Conservation (phyloP, 257 asterid species). For the Dorcoceras hygrometricum region DNA sequence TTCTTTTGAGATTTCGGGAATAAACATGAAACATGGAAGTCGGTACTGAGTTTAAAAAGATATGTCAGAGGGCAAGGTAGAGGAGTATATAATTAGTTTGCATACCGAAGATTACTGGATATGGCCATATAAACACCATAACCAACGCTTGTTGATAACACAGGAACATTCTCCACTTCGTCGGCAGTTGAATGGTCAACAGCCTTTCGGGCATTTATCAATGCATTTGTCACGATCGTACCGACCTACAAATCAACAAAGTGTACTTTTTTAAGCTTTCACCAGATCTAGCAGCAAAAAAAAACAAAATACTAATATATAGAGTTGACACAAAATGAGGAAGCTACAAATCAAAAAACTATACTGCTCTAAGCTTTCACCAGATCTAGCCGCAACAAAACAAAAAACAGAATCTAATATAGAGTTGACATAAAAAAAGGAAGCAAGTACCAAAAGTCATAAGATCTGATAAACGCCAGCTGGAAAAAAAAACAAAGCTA, state of each 20-base stretch:
- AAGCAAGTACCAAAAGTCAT: neutral
- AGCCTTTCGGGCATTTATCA: constrained; percentile 75
- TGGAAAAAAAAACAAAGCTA: too few relatives aligned
- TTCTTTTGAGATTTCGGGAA: too few relatives aligned
- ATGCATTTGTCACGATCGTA: constrained; percentile 65
- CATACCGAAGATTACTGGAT: constrained; percentile 93
- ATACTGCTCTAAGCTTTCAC: constrained; percentile 1
- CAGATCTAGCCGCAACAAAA: neutral
- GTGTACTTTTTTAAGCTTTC: neutral
- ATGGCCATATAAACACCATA: constrained; percentile 91
- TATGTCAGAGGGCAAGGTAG: constrained; percentile 1
- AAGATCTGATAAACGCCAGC: neutral
- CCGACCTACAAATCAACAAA: constrained; percentile 57
- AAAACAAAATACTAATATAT: neutral
- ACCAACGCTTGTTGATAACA: constrained; percentile 70
- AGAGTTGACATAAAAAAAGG: neutral
- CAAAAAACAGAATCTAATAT: neutral
- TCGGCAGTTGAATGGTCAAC: constrained; percentile 49
- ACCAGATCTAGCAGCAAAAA: neutral
- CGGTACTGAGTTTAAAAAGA: neutral
- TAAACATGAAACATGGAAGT: neutral
- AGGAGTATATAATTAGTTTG: neutral
- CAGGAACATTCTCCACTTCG: constrained; percentile 75
- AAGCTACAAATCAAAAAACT: constrained; percentile 23
- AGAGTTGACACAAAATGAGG: constrained; percentile 1